These are phyloP conservation scores for Schizothecium vesticola DNA, from an alignment of 495 filamentous ascomycete species.

Conservation along the genomic window DNA sequence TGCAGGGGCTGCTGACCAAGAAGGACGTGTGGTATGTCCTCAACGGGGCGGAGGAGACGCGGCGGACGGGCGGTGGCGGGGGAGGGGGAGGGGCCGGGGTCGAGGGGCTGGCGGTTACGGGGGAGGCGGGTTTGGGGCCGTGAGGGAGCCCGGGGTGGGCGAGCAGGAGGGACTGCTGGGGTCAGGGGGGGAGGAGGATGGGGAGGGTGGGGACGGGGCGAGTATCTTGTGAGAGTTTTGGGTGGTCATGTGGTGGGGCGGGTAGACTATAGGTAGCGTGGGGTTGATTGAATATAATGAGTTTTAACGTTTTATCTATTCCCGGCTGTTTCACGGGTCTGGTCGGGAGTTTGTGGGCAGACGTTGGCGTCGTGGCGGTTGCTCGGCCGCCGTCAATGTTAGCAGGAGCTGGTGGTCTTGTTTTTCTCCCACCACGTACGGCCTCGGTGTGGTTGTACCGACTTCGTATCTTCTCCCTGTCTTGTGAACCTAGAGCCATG, in stretches of 20 bases:
- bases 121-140: conserved; percentile 2
- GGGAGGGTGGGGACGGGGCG: conserved; percentile 17
- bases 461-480: not conserved
- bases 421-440: not conserved
- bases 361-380: no score
- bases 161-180: conserved; percentile 26
- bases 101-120: not conserved
- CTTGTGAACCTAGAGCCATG: no score
- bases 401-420: not conserved
- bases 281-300: not conserved
- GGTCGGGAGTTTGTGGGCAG: no score
- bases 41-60: conserved; percentile 67
- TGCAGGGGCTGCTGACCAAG: conserved; percentile 88
- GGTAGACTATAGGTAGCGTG: not conserved
- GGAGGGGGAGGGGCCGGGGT: not conserved
- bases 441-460: not conserved
- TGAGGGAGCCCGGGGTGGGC: conserved; percentile 23
- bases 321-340: not conserved
- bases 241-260: not conserved
- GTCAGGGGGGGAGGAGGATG: conserved; percentile 4
- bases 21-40: conserved; percentile 97
- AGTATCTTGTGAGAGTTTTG: conserved; percentile 25
- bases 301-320: not conserved
- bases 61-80: conserved; percentile 25
- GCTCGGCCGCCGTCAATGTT: not conserved